Evolutionary conservation across 1,139 yeast species (phyloP), one percentile per base, ranked within the genome.

Genomic region (Hansenula lynferdii): DNA sequence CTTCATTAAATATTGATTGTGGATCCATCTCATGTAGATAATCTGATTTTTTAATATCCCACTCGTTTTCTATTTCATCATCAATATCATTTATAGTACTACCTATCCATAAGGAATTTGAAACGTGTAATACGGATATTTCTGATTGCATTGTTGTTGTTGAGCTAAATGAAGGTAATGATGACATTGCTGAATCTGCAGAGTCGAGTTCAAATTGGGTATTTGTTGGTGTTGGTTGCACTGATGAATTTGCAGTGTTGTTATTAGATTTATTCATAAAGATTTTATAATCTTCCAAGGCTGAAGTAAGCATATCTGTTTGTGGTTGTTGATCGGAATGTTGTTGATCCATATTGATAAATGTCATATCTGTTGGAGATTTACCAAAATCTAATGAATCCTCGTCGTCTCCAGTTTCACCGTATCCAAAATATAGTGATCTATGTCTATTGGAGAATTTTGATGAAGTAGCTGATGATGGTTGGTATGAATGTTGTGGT

Each of bases 71-170:
- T 4, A 34, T 35, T 8, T 24, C 20, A 17, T 38, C 31, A 7
- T 34, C 39, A 8, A 25, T 4, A 12, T 39, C 46, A 8, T 38
- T 42, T 9, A 43, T 42, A 4, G 41, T 37, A 5, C 49, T 35
- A 6, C 54, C 55, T 14, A 52, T 49, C 56, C 56, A 52, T 8
- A 52, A 16, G 0, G 55, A 44, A 27, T 45, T 42, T 5, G 50
- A 46, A 1, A 51, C 44, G 11, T 39, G 36, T 35, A 42, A 18
- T 2, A 51, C 42, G 8, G 48, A 51, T 3, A 37, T 17, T 35
- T 44, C 43, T 0, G 53, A 47, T 11, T 41, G 43, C 1, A 40
- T 19, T 0, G 46, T 36, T 2, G 16, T 21, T 15, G 28, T 11
- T 1, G 47, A 40, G 3, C 37, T 14, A 9, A 47, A 38, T 1